Percentiles rank a stretch among this genome's conserved stretches.
phyloP scores from a whole-genome alignment of 2,329 filamentous ascomycete genomes.

The Microcyclosporella mali region DNA sequence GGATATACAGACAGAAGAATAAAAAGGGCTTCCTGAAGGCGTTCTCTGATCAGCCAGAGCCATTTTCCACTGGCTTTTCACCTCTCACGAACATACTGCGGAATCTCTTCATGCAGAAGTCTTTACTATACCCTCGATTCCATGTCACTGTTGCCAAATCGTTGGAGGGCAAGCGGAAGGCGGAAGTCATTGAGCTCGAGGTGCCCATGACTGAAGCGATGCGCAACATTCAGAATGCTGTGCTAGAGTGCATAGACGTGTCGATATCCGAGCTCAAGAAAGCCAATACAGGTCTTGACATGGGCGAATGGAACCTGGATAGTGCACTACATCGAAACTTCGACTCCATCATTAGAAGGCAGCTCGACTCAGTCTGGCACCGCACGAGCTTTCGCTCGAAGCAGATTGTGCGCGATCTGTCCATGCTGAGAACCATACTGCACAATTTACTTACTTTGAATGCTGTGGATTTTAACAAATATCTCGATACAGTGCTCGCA shows the following conservation, averaged over 20 bases:
- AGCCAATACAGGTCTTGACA: slow-evolving; percentile 80
- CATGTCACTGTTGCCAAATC: slow-evolving; percentile 85
- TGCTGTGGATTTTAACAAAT: slow-evolving; percentile 83
- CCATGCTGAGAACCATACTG: slow-evolving; percentile 73
- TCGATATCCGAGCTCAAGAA: slow-evolving; percentile 93
- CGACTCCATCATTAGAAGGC: slow-evolving; percentile 77
- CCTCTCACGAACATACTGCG: slow-evolving; percentile 86
- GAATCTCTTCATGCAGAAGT: slow-evolving; percentile 83
- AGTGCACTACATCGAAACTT: slow-evolving; percentile 90
- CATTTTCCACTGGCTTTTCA: slow-evolving; percentile 81
- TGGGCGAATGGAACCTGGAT: slow-evolving; percentile 95
- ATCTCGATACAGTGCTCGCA: slow-evolving; percentile 88
- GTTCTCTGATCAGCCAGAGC: slow-evolving; percentile 88
- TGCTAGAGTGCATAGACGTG: slow-evolving; percentile 92
- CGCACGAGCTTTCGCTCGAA: slow-evolving; percentile 90
- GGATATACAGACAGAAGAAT: slow-evolving; percentile 91
- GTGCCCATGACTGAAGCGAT: slow-evolving; percentile 94
- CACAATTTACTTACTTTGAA: slow-evolving; percentile 79
- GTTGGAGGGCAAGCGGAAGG: slow-evolving; percentile 83
- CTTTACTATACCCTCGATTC: slow-evolving; percentile 87
- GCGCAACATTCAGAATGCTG: slow-evolving; percentile 86
- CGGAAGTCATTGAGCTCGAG: slow-evolving; percentile 94
- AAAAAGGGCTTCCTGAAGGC: slow-evolving; percentile 91
- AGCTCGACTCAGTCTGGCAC: slow-evolving; percentile 96
- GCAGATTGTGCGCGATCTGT: slow-evolving; percentile 86